Conservation (phyloP, 1,139 yeast species). For the Magnusiomyces sp. region DNA sequence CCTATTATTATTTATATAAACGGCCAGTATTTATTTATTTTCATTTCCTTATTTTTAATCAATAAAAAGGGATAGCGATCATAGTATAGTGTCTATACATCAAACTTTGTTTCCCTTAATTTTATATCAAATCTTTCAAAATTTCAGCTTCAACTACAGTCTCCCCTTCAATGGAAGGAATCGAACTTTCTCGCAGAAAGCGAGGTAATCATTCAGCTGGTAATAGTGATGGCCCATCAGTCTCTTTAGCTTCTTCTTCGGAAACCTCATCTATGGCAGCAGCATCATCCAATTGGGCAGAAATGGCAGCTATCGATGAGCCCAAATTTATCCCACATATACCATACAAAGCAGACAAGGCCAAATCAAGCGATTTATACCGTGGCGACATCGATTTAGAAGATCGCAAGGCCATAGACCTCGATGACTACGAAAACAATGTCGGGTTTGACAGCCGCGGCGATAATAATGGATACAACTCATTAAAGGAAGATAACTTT, state of each 20-base stretch:
- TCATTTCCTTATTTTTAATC: too few species aligned
- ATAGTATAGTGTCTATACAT: too few species aligned
- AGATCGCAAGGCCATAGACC: too few species aligned
- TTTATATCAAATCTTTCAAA: too few species aligned
- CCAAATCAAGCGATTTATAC: neutral
- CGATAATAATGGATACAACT: neutral
- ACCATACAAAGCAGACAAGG: neutral
- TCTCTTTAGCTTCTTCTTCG: too few species aligned
- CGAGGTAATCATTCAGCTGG: constrained; percentile 5
- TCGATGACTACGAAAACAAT: too few species aligned
- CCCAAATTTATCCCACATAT: constrained; percentile 6
- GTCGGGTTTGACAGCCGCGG: neutral
- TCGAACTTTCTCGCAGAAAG: constrained; percentile 14
- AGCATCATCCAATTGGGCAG: constrained; percentile 12
- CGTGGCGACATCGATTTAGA: neutral
- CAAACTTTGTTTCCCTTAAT: too few species aligned
- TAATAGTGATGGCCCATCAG: too few species aligned
- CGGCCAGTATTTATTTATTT: too few species aligned
- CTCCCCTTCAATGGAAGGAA: constrained; percentile 24
- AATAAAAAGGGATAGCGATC: too few species aligned
- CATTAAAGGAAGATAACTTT: neutral
- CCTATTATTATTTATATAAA: too few species aligned
- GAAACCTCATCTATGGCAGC: constrained; percentile 5
- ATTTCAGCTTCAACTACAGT: constrained; percentile 23
- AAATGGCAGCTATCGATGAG: constrained; percentile 9